Base-by-base conservation (phyloP, 352 stramenopile species). In the Globisporangium cylindrosporum region DNA sequence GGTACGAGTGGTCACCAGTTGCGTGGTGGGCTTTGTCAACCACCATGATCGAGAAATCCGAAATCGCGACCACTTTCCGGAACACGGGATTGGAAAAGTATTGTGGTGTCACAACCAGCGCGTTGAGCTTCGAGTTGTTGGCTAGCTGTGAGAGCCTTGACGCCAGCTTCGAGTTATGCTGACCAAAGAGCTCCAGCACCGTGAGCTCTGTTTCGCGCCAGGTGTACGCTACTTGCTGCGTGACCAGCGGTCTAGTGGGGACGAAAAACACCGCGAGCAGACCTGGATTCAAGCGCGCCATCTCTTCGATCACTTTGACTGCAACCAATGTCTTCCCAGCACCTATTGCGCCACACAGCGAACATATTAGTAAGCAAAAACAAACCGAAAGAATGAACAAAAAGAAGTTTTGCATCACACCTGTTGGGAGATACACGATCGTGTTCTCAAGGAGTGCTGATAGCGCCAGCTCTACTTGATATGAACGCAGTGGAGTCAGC, bases 11-110 rank as follows among this genome's bases (percentile, higher is more conserved):
- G 1, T 80, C 78, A 24, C 80, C 77, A 58, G 75, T 91, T 3
- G 81, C 84, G 54, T 94, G 86, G 57, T 94, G 86, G 4, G 86
- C 86, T 75, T 94, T 84, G 46, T 94, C 86, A 72, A 94, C 92
- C 18, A 94, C 79, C 75, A 94, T 78, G 46, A 84, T 68, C 55
- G 81, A 89, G 22, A 90, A 89, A 59, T 92, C 74, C 14, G 77
- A 77, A 18, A 92, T 76, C 2, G 49, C 67, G 0, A 86, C 73
- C 18, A 71, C 65, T 0, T 56, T 18, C 10, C 75, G 70, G 53
- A 69, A 76, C 10, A 91, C 27, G 71, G 89, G 77, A 62, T 93
- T 93, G 22, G 80, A 59, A 48, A 93, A 93, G 51, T 82, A 92
- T 67, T 91, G 80, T 1, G 84, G 83, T 2, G 86, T 94, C 38